Base-by-base conservation (phyloP, 2,329 filamentous ascomycete genomes). In the Apiospora arundinis region DNA sequence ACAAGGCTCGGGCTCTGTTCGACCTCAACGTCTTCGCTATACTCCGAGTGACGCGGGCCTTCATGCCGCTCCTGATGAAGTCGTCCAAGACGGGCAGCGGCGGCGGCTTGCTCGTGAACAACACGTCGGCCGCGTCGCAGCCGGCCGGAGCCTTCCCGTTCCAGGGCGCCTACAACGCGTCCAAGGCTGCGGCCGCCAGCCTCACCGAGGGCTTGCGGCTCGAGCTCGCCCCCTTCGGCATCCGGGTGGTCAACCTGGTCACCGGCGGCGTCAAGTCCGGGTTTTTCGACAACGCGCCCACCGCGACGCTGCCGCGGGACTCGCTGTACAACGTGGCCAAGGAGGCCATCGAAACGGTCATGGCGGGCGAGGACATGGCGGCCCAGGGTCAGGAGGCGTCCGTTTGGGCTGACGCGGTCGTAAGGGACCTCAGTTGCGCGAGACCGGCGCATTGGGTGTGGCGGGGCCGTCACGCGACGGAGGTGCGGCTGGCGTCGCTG, bases 221-320 rank as follows among this genome's bases (percentile, higher is more conserved):
- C n/a, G 80, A 82, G 72, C 70, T 82, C 32, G 68, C 69, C 1
- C 77, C 80, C 1, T 77, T 81, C 28, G 75, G 76, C 25, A 72
- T 81, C 65, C 71, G 72, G 8, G 78, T 81, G 6, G 63, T 80
- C 68, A 71, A 74, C 56, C 72, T 74, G 63, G 70, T 70, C 28
- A 72, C 48, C 7, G 65, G 68, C 9, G 66, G 40, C 60, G 69
- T 72, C 4, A 12, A 25, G 11, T 68, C 65, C 23, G 69, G 67
- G 16, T 37, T 72, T 4, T 65, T 70, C 66, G 8, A 42, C 11
- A 72, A 72, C 49, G 65, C 69, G 9, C 48, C 82, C 82, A 70
- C 77, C 73, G 45, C 78, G 76, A 70, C 25, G 45, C 16, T 66
- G 32, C 63, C 63, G 4, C 3, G 11, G 32, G 21, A 12, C 32